Percentiles rank a stretch among this genome's conserved stretches.
phyloP scores from a whole-genome alignment of 2,329 filamentous ascomycete species.

The Aureobasidium sp. region DNA sequence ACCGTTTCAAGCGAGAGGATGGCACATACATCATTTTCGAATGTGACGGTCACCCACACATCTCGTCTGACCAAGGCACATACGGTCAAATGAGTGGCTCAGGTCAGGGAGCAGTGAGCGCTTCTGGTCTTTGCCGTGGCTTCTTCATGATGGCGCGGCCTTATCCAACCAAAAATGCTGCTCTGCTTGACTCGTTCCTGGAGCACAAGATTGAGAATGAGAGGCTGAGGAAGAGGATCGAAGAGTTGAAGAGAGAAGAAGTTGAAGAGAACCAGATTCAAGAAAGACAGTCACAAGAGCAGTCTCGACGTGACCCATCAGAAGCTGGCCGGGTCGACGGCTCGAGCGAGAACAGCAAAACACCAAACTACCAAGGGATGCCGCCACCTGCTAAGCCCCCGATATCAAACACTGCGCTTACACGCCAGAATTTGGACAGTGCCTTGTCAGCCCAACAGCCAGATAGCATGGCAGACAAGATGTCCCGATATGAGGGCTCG shows the following conservation, averaged over 20 bases:
- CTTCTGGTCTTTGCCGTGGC: conserved; percentile 68
- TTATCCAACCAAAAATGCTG: conserved; percentile 82
- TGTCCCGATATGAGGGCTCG: conserved; percentile 69
- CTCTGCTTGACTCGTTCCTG: conserved; percentile 81
- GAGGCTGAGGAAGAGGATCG: conserved; percentile 73
- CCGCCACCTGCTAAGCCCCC: conserved; percentile 59
- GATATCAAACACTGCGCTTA: conserved; percentile 61
- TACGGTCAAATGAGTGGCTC: conserved; percentile 42
- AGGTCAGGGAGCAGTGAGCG: conserved; percentile 43
- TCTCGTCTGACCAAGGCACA: conserved; percentile 58
- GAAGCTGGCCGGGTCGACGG: conserved; percentile 44
- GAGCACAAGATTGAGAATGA: conserved; percentile 98
- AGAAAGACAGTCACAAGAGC: conserved; percentile 52
- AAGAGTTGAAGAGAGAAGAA: conserved; percentile 78
- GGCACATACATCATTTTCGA: conserved; percentile 75
- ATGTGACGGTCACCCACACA: conserved; percentile 85
- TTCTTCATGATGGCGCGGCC: conserved; percentile 91
- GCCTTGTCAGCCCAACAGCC: conserved; percentile 57
- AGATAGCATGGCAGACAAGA: conserved; percentile 77
- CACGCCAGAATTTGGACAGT: conserved; percentile 72
- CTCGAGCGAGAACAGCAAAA: conserved; percentile 17
- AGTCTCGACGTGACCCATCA: conserved; percentile 11
- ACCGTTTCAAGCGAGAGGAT: conserved; percentile 71
- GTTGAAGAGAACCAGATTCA: conserved; percentile 67
- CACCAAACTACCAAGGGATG: conserved; percentile 48